Base-by-base conservation (phyloP, 768 basidiomycete species). In the Leucosporidium creatinivorum region DNA sequence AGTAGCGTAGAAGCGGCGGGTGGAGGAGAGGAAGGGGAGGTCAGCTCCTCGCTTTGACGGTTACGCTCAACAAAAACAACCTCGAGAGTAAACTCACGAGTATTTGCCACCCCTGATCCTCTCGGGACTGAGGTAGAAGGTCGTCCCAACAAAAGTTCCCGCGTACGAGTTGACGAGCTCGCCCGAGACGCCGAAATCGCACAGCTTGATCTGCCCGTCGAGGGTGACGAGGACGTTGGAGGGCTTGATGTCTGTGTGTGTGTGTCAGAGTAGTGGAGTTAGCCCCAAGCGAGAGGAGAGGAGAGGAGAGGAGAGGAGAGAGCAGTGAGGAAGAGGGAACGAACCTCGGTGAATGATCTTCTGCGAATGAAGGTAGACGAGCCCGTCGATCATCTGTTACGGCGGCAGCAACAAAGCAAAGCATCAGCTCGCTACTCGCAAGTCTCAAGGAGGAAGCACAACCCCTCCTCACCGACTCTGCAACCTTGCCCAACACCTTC, bases 71-170 rank as follows among this genome's bases (percentile, higher is more conserved):
- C 33, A 10, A 33, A 33, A 33, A n/a, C n/a, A n/a, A n/a, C n/a
- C n/a, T 28, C 2, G 26, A 18, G 57, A 54, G n/a, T 17, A 25
- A 25, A 73, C 79, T 75, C 61, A 79, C 79, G 69, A 80, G 77
- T 96, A 99, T 72, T 88, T 86, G 63, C 87, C 84, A 8, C 94
- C 94, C 72, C 86, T 87, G 68, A 98, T 93, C 66, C 94, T 87
- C 79, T 97, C 94, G 52, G 94, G 94, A 89, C 92, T 55, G 19
- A 81, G 80, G 69, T 81, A 81, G 65, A 78, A 81, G 58, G 76
- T 78, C 44, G 81, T 81, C 0, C 81, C 81, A 26, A 80, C 79
- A 68, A 81, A 81, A 0, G 81, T 81, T 57, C 80, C 80, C 0
- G 81, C 81, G 54, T 81, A 76, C 10, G 76, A 77, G 70, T 81